phyloP scores from a whole-genome alignment of 2,329 filamentous ascomycete species.

The Trichoderma brevicompactum region DNA sequence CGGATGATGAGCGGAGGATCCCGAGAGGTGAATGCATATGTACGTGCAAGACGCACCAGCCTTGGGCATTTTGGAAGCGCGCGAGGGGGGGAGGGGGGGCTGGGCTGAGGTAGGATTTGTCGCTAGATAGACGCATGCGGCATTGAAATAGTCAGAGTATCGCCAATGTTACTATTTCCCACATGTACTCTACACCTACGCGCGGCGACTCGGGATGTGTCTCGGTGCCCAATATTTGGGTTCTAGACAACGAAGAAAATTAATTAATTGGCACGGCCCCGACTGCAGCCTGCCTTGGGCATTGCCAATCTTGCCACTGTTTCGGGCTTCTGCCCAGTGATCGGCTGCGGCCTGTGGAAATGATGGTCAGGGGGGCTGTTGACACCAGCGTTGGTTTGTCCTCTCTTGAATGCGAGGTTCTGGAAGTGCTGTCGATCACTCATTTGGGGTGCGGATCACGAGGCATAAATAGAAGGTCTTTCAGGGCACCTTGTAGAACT shows the following conservation, averaged over 20 bases:
- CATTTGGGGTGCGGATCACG: conserved; percentile 5
- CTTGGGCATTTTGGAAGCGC: conserved; percentile 7
- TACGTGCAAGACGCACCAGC: conserved; percentile 4
- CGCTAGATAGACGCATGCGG: conserved; percentile 16
- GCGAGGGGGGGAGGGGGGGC: conserved; percentile 1
- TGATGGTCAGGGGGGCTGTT: conserved; percentile 23
- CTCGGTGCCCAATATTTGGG: conserved; percentile 11
- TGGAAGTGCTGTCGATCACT: conserved; percentile 18
- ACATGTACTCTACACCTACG: background rate
- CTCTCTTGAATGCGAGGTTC: background rate
- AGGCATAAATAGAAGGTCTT: conserved; percentile 24
- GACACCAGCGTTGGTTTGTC: background rate
- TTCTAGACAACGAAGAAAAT: background rate
- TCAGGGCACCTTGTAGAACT: conserved; percentile 1
- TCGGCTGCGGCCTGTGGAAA: conserved; percentile 23
- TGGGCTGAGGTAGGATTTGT: conserved; percentile 17
- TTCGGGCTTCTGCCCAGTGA: conserved; percentile 10
- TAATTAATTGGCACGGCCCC: background rate
- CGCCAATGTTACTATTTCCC: background rate
- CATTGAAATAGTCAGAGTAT: background rate
- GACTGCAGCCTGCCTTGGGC: background rate
- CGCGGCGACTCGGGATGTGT: background rate
- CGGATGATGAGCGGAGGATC: conserved; percentile 11
- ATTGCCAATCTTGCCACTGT: conserved; percentile 9
- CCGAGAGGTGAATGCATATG: conserved; percentile 8